Conservation (phyloP, 192 early-diverging fungal genomes). For the Rhizoclosmatium globosum region DNA sequence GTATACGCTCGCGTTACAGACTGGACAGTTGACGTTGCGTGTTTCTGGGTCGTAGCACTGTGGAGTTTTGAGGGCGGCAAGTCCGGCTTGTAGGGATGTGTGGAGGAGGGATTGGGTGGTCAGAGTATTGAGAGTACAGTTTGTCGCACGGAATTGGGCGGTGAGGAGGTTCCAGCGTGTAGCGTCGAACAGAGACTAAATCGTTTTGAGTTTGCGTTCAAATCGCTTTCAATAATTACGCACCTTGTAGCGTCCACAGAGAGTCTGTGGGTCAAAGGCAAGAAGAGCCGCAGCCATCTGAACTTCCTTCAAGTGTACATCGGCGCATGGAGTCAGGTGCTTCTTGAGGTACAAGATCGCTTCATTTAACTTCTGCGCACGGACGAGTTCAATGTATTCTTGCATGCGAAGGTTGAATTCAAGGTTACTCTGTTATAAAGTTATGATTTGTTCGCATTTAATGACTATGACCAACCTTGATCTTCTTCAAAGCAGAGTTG, state of each 20-base stretch:
- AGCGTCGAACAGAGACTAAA: slow-evolving; percentile 57
- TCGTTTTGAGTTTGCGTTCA: not conserved
- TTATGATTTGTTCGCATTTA: not conserved
- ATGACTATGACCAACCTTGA: slow-evolving; percentile 66
- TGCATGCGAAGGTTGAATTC: slow-evolving; percentile 97
- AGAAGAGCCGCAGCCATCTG: slow-evolving; percentile 91
- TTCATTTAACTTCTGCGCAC: slow-evolving; percentile 65
- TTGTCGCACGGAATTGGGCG: slow-evolving; percentile 82
- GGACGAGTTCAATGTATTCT: slow-evolving; percentile 92
- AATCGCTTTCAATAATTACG: not conserved
- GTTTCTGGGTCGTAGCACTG: slow-evolving; percentile 80
- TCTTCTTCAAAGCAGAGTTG: slow-evolving; percentile 84
- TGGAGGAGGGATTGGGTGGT: slow-evolving; percentile 85
- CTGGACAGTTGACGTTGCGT: slow-evolving; percentile 93
- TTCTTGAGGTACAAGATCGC: slow-evolving; percentile 91
- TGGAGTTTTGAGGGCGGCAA: slow-evolving; percentile 92
- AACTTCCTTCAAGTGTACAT: slow-evolving; percentile 79
- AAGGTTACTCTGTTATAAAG: slow-evolving; percentile 77
- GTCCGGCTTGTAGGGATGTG: slow-evolving; percentile 92
- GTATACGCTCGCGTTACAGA: slow-evolving; percentile 86
- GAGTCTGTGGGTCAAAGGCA: slow-evolving; percentile 80
- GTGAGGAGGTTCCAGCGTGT: slow-evolving; percentile 82
- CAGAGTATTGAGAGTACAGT: slow-evolving; percentile 89
- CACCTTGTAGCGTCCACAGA: slow-evolving; percentile 84
- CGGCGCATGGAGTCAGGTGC: slow-evolving; percentile 80